phyloP scores from a whole-genome alignment of 441 rosid species.

The Eutrema salsugineum region DNA sequence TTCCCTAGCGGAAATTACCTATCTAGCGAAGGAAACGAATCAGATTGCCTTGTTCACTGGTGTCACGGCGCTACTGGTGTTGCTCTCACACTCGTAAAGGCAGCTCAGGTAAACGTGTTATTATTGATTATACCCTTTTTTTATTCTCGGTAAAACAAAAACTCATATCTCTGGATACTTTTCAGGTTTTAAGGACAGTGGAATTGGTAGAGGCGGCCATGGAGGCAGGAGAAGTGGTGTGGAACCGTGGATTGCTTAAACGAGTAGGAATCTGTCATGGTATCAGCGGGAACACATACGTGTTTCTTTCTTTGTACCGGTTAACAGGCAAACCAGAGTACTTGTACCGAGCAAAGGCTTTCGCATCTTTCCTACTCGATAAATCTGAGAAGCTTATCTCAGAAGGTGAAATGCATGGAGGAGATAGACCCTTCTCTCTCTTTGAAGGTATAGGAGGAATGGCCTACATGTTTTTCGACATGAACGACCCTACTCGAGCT shows the following conservation, averaged over 20 bases:
- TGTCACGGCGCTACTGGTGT: conserved; percentile 70
- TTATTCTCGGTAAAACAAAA: not conserved
- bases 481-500: conserved; percentile 51
- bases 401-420: conserved; percentile 52
- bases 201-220: conserved; percentile 50
- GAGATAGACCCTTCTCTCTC: conserved; percentile 49
- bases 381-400: conserved; percentile 43
- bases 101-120: conserved; percentile 40
- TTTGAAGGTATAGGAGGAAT: conserved; percentile 84
- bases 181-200: conserved; percentile 38
- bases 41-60: conserved; percentile 62
- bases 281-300: conserved; percentile 53
- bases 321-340: conserved; percentile 40
- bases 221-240: conserved; percentile 51
- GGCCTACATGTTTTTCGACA: conserved; percentile 71
- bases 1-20: conserved; percentile 57
- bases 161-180: not conserved
- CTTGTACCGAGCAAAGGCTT: conserved; percentile 52
- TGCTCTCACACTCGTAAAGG: conserved; percentile 50
- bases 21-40: conserved; percentile 42
- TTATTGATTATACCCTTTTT: not conserved
- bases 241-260: conserved; percentile 59
- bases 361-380: conserved; percentile 50
- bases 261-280: conserved; percentile 69
- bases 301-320: conserved; percentile 47